Percentiles rank a stretch among this genome's conserved stretches.
Conservation (phyloP, 2,329 filamentous ascomycete genomes). For the Tolypocladium tundrense region DNA sequence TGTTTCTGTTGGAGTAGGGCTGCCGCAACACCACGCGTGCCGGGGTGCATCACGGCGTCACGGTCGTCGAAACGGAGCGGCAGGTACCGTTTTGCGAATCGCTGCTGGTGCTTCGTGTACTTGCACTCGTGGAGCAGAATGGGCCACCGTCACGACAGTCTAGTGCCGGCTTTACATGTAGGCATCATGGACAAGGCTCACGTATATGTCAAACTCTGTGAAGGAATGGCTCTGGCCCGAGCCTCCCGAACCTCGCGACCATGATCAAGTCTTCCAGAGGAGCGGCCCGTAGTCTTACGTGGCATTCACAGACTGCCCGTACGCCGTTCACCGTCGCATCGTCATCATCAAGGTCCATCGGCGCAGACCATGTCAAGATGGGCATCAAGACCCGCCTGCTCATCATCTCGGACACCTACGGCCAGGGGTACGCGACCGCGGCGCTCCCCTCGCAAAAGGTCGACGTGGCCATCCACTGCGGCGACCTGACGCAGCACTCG, state of each 20-base stretch:
- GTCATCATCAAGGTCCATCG: too few relatives aligned
- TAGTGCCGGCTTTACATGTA: not conserved
- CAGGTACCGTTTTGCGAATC: not conserved
- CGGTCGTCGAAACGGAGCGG: not conserved
- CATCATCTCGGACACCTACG: conserved; percentile 15
- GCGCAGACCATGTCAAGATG: not conserved
- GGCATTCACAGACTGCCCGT: not conserved
- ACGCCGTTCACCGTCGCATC: not conserved
- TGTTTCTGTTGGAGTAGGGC: not conserved
- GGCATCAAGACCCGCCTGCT: conserved; percentile 10
- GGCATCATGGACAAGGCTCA: not conserved
- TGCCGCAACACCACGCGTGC: not conserved
- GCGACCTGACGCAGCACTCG: conserved; percentile 36
- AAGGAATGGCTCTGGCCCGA: too few relatives aligned
- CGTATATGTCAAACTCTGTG: too few relatives aligned
- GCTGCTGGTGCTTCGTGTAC: not conserved
- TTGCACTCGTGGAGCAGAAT: too few relatives aligned
- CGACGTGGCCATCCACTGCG: conserved; percentile 39
- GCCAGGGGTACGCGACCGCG: not conserved
- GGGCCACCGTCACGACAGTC: too few relatives aligned
- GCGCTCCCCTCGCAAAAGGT: not conserved
- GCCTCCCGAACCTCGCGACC: too few relatives aligned
- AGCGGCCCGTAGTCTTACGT: not conserved
- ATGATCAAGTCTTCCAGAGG: too few relatives aligned
- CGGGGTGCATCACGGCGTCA: not conserved